A percentile compares a stretch with the other conserved stretches of the same genome.
Evolutionary conservation across 1,284 basidiomycete genomes (phyloP).

Genomic region (Leccinum subrobustum): DNA sequence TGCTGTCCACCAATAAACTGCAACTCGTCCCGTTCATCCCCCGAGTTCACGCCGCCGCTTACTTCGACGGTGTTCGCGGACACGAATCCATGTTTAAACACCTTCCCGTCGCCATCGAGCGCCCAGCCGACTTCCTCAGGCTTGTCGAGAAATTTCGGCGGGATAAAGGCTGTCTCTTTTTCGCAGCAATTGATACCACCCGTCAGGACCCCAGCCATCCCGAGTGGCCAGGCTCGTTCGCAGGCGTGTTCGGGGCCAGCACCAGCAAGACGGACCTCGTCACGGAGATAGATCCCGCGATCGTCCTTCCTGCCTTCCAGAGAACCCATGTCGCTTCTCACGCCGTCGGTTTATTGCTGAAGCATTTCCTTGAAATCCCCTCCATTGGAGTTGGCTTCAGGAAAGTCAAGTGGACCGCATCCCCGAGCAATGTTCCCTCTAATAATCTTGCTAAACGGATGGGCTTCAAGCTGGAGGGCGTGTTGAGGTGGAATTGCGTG

Average conservation of each 20-base stretch:
- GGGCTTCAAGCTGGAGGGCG: slow-evolving; percentile 59
- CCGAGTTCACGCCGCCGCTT: slow-evolving; percentile 21
- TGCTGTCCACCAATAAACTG: slow-evolving; percentile 18
- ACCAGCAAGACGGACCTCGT: slow-evolving; percentile 31
- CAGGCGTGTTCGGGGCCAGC: slow-evolving; percentile 17
- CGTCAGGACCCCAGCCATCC: slow-evolving; percentile 17
- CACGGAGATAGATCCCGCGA: slow-evolving; percentile 50
- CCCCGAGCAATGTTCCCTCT: slow-evolving; percentile 49
- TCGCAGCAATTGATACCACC: slow-evolving; percentile 51
- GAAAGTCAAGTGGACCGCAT: slow-evolving; percentile 55
- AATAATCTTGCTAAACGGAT: slow-evolving; percentile 53
- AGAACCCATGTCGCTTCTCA: slow-evolving; percentile 63
- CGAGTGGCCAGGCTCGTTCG: slow-evolving; percentile 24
- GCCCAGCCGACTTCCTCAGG: slow-evolving; percentile 15
- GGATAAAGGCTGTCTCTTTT: slow-evolving; percentile 30
- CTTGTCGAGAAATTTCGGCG: slow-evolving; percentile 14
- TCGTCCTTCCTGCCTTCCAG: slow-evolving; percentile 49
- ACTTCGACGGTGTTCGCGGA: slow-evolving; percentile 18
- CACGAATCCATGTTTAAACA: slow-evolving; percentile 25
- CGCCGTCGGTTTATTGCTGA: slow-evolving; percentile 57
- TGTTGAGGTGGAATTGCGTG: slow-evolving; percentile 53
- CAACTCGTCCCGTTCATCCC: slow-evolving; percentile 27
- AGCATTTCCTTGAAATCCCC: slow-evolving; percentile 50
- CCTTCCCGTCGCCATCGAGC: slow-evolving; percentile 16
- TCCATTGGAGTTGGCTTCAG: slow-evolving; percentile 56